phyloP scores from a whole-genome alignment of 2,329 filamentous ascomycete species.

The Sphaceloma murrayae region DNA sequence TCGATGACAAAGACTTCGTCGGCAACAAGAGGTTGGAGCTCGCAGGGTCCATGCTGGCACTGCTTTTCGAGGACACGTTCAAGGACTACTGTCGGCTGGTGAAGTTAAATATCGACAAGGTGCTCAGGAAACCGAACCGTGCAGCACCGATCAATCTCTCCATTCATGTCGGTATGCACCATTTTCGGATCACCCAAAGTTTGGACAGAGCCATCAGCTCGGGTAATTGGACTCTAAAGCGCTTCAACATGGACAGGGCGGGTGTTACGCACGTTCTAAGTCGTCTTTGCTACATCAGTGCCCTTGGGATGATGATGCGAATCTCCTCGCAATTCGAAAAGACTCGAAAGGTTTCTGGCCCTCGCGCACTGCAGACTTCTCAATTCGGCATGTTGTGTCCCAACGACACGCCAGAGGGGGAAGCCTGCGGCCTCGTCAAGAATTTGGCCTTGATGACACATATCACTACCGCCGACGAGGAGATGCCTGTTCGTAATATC shows the following conservation, averaged over 20 bases:
- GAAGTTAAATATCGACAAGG: conserved; percentile 90
- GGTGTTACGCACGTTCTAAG: conserved; percentile 95
- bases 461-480: conserved; percentile 93
- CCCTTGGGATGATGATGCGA: conserved; percentile 98
- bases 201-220: conserved; percentile 96
- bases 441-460: conserved; percentile 98
- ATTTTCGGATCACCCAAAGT: conserved; percentile 78
- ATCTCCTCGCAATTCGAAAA: conserved; percentile 99
- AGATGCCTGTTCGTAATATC: conserved; percentile 77
- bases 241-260: conserved; percentile 96
- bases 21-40: conserved; percentile 94
- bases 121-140: conserved; percentile 84
- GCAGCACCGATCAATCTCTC: conserved; percentile 82
- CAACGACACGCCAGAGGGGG: conserved; percentile 95
- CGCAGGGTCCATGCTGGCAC: conserved; percentile 83
- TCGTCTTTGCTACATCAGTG: conserved; percentile 89
- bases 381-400: conserved; percentile 98
- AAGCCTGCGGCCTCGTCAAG: conserved; percentile 95
- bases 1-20: conserved; percentile 95
- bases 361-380: conserved; percentile 88
- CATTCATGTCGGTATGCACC: conserved; percentile 72
- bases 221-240: conserved; percentile 94
- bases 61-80: conserved; percentile 96
- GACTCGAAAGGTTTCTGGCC: conserved; percentile 90
- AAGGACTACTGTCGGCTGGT: conserved; percentile 86